A percentile compares a stretch with the other conserved stretches of the same genome.
Evolutionary conservation across 495 filamentous ascomycete genomes (phyloP).

Genomic region (Hypomontagnella submonticulosa): DNA sequence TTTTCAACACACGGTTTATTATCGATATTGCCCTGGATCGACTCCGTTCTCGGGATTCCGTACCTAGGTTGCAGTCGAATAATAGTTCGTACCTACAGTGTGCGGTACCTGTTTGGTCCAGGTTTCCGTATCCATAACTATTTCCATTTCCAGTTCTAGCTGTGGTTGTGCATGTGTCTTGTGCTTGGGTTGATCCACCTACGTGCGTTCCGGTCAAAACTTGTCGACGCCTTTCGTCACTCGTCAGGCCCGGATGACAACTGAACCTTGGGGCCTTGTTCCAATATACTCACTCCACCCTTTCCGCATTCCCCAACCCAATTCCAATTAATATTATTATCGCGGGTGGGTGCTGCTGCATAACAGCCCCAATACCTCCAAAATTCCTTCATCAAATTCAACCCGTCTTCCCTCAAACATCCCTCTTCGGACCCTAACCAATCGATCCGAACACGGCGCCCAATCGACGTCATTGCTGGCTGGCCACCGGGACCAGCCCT

Average conservation of each 20-base stretch:
- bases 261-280: slow-evolving; percentile 39
- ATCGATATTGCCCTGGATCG: slow-evolving; percentile 26
- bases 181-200: slow-evolving; percentile 42
- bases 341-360: slow-evolving; percentile 69
- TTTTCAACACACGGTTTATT: slow-evolving; percentile 24
- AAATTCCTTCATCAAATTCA: slow-evolving; percentile 65
- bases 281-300: slow-evolving; percentile 50
- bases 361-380: slow-evolving; percentile 65
- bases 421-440: slow-evolving; percentile 67
- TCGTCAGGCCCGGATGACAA: slow-evolving; percentile 45
- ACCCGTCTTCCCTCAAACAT: slow-evolving; percentile 70
- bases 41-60: slow-evolving; percentile 25
- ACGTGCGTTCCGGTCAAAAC: slow-evolving; percentile 35
- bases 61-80: neutral
- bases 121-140: slow-evolving; percentile 9
- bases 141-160: slow-evolving; percentile 1
- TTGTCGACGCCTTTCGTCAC: slow-evolving; percentile 43
- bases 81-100: slow-evolving; percentile 42
- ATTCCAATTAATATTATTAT: slow-evolving; percentile 43
- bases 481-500: slow-evolving; percentile 50
- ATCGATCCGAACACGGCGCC: slow-evolving; percentile 48
- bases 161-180: slow-evolving; percentile 42
- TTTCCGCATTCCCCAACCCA: slow-evolving; percentile 44
- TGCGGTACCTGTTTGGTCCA: slow-evolving; percentile 34
- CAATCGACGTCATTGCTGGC: slow-evolving; percentile 56